Evolutionary conservation across 2,329 filamentous ascomycete genomes (phyloP), one percentile per base, ranked within the genome.

Genomic region (Verticillium alfalfae): DNA sequence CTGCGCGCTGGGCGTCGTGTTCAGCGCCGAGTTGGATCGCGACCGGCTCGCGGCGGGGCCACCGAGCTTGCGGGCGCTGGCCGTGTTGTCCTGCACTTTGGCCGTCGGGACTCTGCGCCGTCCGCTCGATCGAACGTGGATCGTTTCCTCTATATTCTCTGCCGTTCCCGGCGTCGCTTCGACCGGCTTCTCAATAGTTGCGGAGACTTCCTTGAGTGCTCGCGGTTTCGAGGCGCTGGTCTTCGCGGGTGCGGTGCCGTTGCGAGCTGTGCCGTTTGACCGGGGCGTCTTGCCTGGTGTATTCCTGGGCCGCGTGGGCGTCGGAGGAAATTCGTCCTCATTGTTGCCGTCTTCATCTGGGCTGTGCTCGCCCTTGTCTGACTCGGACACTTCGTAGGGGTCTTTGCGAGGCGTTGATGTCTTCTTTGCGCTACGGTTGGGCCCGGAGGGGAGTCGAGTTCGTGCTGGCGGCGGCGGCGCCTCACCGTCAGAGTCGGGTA

Each of bases 401-500:
- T 61, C 61, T 57, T 49, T 52, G 8, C 18, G 38, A 26, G 49
- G 45, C 55, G 31, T 22, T 38, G 55, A 18, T 10, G 60, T 56
- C 15, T 57, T 41, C 15, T 49, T 62, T 31, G 34, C 22, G n/a
- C 59, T 41, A 16, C 58, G 10, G 13, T n/a, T 31, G n/a, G 13
- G n/a, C 9, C 45, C 45, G 34, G 37, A 36, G 58, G 34, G 34
- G 5, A 37, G n/a, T 45, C 56, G 38, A 34, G 58, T 31, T 31
- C 26, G 26, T 31, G 26, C 13, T 9, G 22, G 22, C 7, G 34
- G 26, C 31, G 45, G 31, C 22, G 5, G 18, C 12, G 37, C 41
- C 57, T 70, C 68, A 12, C 69, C 66, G 22, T 66, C 66, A 2
- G 67, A 68, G n/a, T 65, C 64, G 15, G 70, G 67, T 26, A 68